Base-by-base conservation (phyloP, 2,329 filamentous ascomycete genomes). In the Alternaria viburni region DNA sequence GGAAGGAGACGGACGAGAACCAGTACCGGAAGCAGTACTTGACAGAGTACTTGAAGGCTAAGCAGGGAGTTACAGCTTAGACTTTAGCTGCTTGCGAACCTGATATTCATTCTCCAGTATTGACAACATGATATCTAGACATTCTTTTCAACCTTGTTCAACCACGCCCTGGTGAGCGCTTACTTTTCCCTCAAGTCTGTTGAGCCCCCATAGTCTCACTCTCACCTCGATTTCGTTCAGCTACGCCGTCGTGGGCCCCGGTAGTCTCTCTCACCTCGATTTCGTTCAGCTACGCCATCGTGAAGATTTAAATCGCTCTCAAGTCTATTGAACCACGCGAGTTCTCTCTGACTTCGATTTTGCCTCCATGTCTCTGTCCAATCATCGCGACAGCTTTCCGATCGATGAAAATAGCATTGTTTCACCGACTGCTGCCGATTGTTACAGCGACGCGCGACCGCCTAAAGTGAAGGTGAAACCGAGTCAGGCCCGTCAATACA, bases 1-100 rank as follows among this genome's bases (percentile, higher is more conserved):
- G 87, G 7, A 81, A 84, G 5, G 91, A 95, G 52, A 87, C 97
- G 46, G 93, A 98, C 77, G 79, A 79, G 63, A 99, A 98, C 81
- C 82, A 86, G 56, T 91, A 90, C 79, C 88, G 96, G 62, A 88
- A 93, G 85, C 82, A 86, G 56, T 91, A 90, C 78, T 88, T 96
- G 61, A 88, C 93, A 85, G 87, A 89, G 52, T 99, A 99, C 75
- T 83, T 97, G 15, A 76, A 74, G 68, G 15, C 59, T 54, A 65
- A 71, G 46, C 64, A 73, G 30, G 61, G 57, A 10, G 59, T 74
- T 47, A 60, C 70, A 23, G 67, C 63, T 55, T 64, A 65, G 45
- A n/a, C 7, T 13, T 6, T 30, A 30, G 41, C 44, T 4, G 11
- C 12, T 17, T 36, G 15, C 15, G 21, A 15, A 10, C 10, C 19